Evolutionary conservation across 768 basidiomycete species (phyloP), one percentile per base, ranked within the genome.

Genomic region (Tricholoma furcatifolium): DNA sequence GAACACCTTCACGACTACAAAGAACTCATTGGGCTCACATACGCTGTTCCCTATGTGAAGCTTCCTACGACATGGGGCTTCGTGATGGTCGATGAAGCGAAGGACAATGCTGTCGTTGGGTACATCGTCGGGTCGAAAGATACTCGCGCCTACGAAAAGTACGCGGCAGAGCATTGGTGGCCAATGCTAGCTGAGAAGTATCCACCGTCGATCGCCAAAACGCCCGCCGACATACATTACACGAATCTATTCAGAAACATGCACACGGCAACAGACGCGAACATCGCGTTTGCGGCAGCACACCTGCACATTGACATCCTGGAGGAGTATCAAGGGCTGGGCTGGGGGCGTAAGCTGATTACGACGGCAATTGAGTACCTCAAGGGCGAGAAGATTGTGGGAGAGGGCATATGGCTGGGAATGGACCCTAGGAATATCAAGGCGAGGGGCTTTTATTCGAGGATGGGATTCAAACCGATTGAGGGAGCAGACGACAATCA

Each of bases 241-340:
- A 67, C 70, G 42, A 69, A 69, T n/a, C 59, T 76, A 42, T 62
- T 79, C 20, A 65, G 68, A 45, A 70, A 75, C 17, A 76, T 74
- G 70, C 61, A 70, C 34, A 70, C 65, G 8, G 77, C 81, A 1
- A 66, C 79, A 14, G 77, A 81, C 8, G 74, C 78, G n/a, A 78
- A 77, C 56, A 70, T 88, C 54, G 68, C 74, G 4, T 87, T 85
- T 62, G 83, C 88, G 15, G 79, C 83, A 10, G 88, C 88, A 8
- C 88, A 91, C 67, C 57, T 91, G 59, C 89, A 92, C 64, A 84
- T 91, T 61, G 73, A 92, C 58, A 81, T 91, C 50, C 62, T 91
- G 60, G 77, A 83, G 21, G 74, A 73, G 39, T 81, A 87, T 63
- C 88, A 88, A 65, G 71, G 79, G 50, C 77, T 78, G 55, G 88